Percentiles rank a stretch among this genome's conserved stretches.
Evolutionary conservation across 129 eudicot genomes (phyloP).

Genomic region (Flaveria brownii): DNA sequence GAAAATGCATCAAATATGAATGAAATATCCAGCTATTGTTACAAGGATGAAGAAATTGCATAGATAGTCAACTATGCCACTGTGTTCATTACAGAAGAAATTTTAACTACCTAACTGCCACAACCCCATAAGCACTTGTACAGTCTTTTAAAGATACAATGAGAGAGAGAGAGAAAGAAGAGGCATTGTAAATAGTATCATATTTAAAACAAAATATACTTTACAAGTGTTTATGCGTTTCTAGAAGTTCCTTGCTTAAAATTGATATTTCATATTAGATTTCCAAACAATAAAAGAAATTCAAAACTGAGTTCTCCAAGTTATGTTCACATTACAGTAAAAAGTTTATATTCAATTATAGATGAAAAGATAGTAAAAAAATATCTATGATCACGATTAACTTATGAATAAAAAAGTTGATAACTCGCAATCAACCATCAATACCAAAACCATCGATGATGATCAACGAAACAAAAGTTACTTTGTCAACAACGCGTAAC

Average conservation of each 20-base stretch:
- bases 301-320: constrained; percentile 20
- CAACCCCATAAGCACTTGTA: not conserved
- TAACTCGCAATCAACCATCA: not conserved
- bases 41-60: not conserved
- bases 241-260: not conserved
- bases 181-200: no score
- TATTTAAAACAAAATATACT: no score
- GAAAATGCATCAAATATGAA: constrained; percentile 24
- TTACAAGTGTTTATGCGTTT: not conserved
- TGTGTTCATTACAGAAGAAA: no score
- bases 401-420: not conserved
- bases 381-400: constrained; percentile 6
- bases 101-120: no score
- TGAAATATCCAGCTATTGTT: constrained; percentile 9
- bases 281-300: constrained; percentile 16
- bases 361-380: not conserved
- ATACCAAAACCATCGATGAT: not conserved
- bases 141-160: no score
- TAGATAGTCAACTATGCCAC: not conserved
- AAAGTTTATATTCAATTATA: not conserved
- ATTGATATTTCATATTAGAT: constrained; percentile 5
- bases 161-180: not conserved
- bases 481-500: not conserved
- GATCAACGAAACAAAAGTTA: constrained; percentile 17
- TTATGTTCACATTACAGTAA: constrained; percentile 6